Conservation (phyloP, 257 asterid species). For the Lavandula angustifolia region DNA sequence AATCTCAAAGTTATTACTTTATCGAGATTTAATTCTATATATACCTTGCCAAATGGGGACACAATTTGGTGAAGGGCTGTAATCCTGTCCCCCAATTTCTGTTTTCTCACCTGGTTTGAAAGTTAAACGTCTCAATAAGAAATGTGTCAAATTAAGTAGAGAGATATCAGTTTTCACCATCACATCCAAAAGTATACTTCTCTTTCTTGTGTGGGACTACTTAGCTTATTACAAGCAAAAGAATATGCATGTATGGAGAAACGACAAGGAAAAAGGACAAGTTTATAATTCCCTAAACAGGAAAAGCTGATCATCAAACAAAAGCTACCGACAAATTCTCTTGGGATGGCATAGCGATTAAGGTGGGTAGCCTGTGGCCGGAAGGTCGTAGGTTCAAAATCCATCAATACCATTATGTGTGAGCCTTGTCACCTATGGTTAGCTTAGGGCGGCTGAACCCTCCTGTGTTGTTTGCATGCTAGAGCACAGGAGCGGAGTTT, state of each 20-base stretch:
- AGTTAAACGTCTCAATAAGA: slow-evolving; percentile 22
- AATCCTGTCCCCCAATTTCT: slow-evolving; percentile 78
- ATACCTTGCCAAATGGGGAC: slow-evolving; percentile 94
- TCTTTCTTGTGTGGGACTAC: slow-evolving; percentile 49
- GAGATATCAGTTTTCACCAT: slow-evolving; percentile 9
- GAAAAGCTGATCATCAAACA: slow-evolving; percentile 27
- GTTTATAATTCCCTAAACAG: slow-evolving; percentile 47
- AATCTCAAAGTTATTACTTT: too few relatives aligned
- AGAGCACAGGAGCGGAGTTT: too few relatives aligned
- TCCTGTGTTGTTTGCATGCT: too few relatives aligned
- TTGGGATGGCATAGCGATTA: too few relatives aligned
- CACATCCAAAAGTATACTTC: background rate
- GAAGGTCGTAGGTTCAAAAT: too few relatives aligned
- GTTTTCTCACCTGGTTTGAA: slow-evolving; percentile 71
- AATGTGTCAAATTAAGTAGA: background rate
- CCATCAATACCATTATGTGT: too few relatives aligned
- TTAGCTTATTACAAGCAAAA: slow-evolving; percentile 35
- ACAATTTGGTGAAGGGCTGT: slow-evolving; percentile 89
- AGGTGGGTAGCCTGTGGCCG: too few relatives aligned
- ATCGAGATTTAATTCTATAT: too few relatives aligned
- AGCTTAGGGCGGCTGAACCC: too few relatives aligned
- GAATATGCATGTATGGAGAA: slow-evolving; percentile 43
- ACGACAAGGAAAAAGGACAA: slow-evolving; percentile 70
- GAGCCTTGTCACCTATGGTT: too few relatives aligned
- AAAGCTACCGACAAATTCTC: slow-evolving; percentile 27